Evolutionary conservation across 345 rosid genomes (phyloP).

Genomic region (Brassica cretica): DNA sequence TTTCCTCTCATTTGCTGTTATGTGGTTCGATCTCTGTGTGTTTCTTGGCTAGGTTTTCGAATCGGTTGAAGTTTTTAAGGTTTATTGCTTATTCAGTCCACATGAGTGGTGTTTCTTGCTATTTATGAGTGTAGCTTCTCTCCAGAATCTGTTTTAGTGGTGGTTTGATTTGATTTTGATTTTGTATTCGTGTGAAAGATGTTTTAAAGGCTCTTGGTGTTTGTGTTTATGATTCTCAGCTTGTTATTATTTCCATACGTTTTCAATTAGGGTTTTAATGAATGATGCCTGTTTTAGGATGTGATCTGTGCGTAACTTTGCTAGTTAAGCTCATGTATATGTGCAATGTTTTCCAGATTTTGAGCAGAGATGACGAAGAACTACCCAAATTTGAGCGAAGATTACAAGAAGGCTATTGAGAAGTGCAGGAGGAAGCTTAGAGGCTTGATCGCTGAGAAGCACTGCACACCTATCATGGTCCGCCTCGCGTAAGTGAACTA

Average conservation of each 20-base stretch:
- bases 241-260: no score
- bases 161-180: no score
- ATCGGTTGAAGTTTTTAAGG: no score
- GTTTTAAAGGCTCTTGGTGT: not conserved
- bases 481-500: conserved; percentile 67
- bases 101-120: no score
- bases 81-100: no score
- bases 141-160: no score
- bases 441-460: conserved; percentile 86
- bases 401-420: conserved; percentile 73
- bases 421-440: conserved; percentile 85
- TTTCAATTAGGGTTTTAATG: not conserved
- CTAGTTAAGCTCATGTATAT: not conserved
- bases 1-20: not conserved
- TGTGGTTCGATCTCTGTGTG: not conserved
- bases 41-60: not conserved
- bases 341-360: not conserved
- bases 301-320: conserved; percentile 1
- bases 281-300: not conserved
- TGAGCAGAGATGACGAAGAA: conserved; percentile 63
- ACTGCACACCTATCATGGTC: conserved; percentile 92
- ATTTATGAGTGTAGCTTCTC: no score
- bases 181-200: not conserved
- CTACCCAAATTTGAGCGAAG: conserved; percentile 80
- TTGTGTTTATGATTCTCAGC: not conserved